Percentiles rank a stretch among this genome's conserved stretches.
Evolutionary conservation across 2,329 filamentous ascomycete genomes (phyloP).

Genomic region (Exophiala oligosperma): DNA sequence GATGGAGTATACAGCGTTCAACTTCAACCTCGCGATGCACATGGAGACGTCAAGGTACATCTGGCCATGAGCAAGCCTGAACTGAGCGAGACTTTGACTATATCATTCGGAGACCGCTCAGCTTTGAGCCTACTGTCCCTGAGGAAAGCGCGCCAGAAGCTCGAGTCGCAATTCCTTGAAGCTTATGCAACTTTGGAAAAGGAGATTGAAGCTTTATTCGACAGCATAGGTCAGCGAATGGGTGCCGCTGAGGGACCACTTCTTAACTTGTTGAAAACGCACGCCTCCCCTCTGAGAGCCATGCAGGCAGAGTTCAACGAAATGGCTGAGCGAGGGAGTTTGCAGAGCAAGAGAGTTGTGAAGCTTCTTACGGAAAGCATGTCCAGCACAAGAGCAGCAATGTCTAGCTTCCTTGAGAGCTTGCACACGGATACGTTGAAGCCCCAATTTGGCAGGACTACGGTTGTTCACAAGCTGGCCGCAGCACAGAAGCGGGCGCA

Average conservation of each 20-base stretch:
- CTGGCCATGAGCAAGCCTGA: slow-evolving; percentile 41
- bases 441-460: background rate
- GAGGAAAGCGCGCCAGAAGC: slow-evolving; percentile 41
- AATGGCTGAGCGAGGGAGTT: background rate
- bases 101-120: slow-evolving; percentile 47
- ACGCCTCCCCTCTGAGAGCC: background rate
- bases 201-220: background rate
- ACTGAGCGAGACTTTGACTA: slow-evolving; percentile 38
- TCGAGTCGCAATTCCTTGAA: slow-evolving; percentile 36
- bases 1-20: slow-evolving; percentile 55
- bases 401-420: background rate
- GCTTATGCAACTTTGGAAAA: background rate
- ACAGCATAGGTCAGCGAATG: background rate
- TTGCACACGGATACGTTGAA: background rate
- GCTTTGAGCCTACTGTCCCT: slow-evolving; percentile 46
- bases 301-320: background rate
- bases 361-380: background rate
- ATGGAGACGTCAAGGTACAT: slow-evolving; percentile 51
- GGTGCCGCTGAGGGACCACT: background rate
- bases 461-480: slow-evolving; percentile 11
- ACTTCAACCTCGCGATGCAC: slow-evolving; percentile 50
- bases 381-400: background rate
- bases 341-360: background rate
- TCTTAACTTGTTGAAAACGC: background rate
- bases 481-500: slow-evolving; percentile 19